Evolutionary conservation across 1,284 basidiomycete genomes (phyloP).

Genomic region (Leccinum pseudoinsigne): DNA sequence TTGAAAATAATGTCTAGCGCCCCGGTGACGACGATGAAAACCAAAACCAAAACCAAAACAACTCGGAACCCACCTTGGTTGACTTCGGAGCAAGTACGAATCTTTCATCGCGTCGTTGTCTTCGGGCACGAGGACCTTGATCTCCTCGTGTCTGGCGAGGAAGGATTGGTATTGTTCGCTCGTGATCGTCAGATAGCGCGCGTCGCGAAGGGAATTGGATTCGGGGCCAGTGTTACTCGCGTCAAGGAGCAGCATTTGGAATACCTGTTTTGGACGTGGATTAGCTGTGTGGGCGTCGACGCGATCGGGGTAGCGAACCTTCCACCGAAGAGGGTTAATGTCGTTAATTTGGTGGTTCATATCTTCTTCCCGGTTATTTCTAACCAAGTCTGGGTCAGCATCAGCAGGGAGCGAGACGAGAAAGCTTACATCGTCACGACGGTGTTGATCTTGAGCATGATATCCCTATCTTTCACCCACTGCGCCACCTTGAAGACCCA

Average conservation of each 20-base stretch:
- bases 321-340: conserved; percentile 16
- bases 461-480: conserved; percentile 23
- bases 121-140: conserved; percentile 12
- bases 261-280: conserved; percentile 12
- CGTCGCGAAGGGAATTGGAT: conserved; percentile 18
- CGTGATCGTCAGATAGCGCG: conserved; percentile 12
- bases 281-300: no score
- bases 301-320: conserved; percentile 3
- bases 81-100: conserved; percentile 15
- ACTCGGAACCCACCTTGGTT: no score
- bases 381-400: neutral
- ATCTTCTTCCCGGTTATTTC: conserved; percentile 21
- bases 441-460: conserved; percentile 21
- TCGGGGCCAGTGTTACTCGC: conserved; percentile 18
- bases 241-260: conserved; percentile 20
- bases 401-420: neutral
- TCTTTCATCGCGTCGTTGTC: conserved; percentile 23
- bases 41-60: no score
- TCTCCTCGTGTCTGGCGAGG: conserved; percentile 11
- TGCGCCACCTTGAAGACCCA: conserved; percentile 13
- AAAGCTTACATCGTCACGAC: conserved; percentile 16
- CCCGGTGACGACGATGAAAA: no score
- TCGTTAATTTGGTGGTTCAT: conserved; percentile 18
- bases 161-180: conserved; percentile 15
- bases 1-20: no score